Base-by-base conservation (phyloP, 495 filamentous ascomycete genomes). In the Umbilicaria muhlenbergii region DNA sequence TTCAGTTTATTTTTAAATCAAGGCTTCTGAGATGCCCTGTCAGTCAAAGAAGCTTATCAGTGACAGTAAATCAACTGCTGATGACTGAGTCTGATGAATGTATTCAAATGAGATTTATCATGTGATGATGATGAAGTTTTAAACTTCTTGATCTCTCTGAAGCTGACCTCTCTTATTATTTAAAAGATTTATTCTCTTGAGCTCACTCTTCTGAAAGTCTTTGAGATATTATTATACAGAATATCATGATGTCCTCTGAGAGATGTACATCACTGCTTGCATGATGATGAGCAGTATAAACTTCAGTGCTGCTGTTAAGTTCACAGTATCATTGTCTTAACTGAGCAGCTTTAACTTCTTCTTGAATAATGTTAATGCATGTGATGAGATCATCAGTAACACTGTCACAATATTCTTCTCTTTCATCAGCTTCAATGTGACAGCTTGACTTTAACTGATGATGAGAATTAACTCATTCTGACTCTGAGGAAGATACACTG, bases 51-150 rank as follows among this genome's bases (percentile, higher is more conserved):
- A 55, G 39, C 56, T 55, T 51, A 60, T 62, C 3, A 57, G 43
- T 18, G 58, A 62, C 18, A 62, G 45, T 5, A 58, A 42, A 24
- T 51, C 49, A 33, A 54, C 52, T 21, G 56, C 55, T 15, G 51
- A 50, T 39, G 38, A 52, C 34, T 43, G 32, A 13, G 6, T 52
- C 38, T 53, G 6, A 8, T 45, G 57, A 24, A 72, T 62, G 45
- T 67, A 38, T 12, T 69, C 58, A 44, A 71, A 73, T 19, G 63
- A 69, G 38, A 70, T 65, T 38, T 67, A 60, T 64, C 58, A 70
- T n/a, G 63, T 70, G 15, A 55, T 45, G 28, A 69, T 51, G 37
- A 71, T 64, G 12, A 62, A 64, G 44, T 69, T 70, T 28, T 56
- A 51, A 7, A 58, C 59, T 36, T 59, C 48, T 33, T 38, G 17